Evolutionary conservation across 192 early-diverging fungal genomes (phyloP), one percentile per base, ranked within the genome.

Genomic region (Entophlyctis luteolus): DNA sequence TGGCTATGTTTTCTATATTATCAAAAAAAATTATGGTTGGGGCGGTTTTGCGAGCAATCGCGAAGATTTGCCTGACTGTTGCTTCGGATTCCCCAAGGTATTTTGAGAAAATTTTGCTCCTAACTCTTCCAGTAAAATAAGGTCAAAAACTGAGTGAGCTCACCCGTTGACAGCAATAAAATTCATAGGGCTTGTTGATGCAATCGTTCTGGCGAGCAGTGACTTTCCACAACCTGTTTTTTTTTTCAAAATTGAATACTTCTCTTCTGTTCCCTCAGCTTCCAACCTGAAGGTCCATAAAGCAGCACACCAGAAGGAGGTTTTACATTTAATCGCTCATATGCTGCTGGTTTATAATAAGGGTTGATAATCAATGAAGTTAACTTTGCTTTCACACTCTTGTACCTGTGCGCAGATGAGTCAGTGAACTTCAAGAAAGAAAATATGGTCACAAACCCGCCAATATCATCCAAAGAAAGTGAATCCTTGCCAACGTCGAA

Each of bases 21-120:
- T 99, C 96, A 71, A 98, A 83, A 74, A 97, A 95, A 29, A 98
- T 67, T 42, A 98, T 81, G 58, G 92, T 96, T 0, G 96, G 96
- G n/a, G 88, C 82, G n/a, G 91, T 79, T 22, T 83, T 75, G 27
- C 88, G 82, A 0, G 96, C 94, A n/a, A 85, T 81, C 5, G 82
- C 79, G 84, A 97, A 98, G 39, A 95, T 70, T 1, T 78, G 73
- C n/a, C 96, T 81, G 22, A 98, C 73, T 8, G 71, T 80, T 0
- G 77, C 81, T 75, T 98, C 96, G 0, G 94, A 93, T 48, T 96
- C 94, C 12, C 96, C 96, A 0, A 97, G 75, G 58, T 97, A 98
- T 77, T 94, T 96, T 58, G 93, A 95, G 71, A 89, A 94, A n/a
- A 98, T 81, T 55, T 96, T 88, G 25, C 88, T 85, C n/a, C 83